A percentile compares a stretch with the other conserved stretches of the same genome.
Evolutionary conservation across 78 protist genomes (phyloP).

Genomic region (Dictyostelium purpureum): DNA sequence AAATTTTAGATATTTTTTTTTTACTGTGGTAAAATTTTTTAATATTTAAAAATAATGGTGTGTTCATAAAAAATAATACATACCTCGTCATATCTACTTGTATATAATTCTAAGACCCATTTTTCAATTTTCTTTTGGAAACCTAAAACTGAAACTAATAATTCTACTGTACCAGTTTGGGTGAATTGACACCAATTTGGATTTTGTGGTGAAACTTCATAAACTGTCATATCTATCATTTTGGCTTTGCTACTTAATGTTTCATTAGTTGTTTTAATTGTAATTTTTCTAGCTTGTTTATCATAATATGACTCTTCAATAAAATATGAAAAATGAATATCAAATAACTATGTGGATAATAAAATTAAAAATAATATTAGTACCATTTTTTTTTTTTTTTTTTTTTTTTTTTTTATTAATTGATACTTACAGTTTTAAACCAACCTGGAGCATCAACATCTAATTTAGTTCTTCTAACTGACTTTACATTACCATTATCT

Average conservation of each 20-base stretch:
- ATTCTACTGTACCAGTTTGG: conserved; percentile 63
- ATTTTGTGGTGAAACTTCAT: conserved; percentile 51
- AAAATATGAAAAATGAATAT: conserved; percentile 49
- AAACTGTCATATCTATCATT: conserved; percentile 46
- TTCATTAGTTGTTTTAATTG: conserved; percentile 62
- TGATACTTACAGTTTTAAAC: conserved; percentile 57
- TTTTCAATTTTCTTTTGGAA: conserved; percentile 75
- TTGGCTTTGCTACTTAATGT: conserved; percentile 48
- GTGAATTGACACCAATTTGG: conserved; percentile 76
- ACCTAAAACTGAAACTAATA: conserved; percentile 67
- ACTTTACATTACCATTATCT: conserved; percentile 41
- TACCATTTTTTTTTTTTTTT: not conserved
- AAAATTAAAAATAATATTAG: not conserved
- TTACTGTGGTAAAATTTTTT: not conserved
- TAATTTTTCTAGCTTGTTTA: conserved; percentile 29
- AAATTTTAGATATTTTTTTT: not conserved
- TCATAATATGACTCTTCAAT: conserved; percentile 59
- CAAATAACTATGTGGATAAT: conserved; percentile 16
- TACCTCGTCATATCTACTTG: conserved; percentile 52
- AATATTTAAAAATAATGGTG: not conserved
- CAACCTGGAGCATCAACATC: conserved; percentile 79
- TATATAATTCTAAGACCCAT: conserved; percentile 38
- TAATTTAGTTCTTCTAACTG: conserved; percentile 53
- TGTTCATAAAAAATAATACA: not conserved
- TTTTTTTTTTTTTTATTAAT: not conserved